Conservation (phyloP, 495 filamentous ascomycete species). For the Xylaria scruposa region DNA sequence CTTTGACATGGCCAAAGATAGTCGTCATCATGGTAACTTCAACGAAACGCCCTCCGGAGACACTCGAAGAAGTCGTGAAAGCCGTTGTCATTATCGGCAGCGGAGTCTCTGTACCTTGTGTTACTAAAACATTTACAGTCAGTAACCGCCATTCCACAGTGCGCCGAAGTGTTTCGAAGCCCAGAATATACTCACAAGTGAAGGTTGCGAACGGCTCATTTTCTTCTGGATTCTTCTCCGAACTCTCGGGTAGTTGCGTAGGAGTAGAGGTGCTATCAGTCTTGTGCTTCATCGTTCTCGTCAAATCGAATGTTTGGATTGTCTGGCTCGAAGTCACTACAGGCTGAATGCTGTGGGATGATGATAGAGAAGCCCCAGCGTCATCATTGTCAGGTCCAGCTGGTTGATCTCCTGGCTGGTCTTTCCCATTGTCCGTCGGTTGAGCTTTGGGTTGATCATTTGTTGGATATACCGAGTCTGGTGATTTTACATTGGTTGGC, state of each 20-base stretch:
- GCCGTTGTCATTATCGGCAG: not conserved
- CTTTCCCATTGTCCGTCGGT: not conserved
- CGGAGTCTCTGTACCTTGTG: not conserved
- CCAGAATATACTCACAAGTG: not conserved
- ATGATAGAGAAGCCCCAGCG: not conserved
- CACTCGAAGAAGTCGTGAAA: conserved; percentile 6
- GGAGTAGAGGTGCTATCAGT: not conserved
- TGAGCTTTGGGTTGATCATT: conserved; percentile 1
- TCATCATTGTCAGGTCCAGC: no score
- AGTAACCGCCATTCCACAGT: not conserved
- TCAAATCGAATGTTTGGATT: not conserved
- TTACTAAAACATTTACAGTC: conserved; percentile 1
- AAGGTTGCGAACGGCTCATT: conserved; percentile 11
- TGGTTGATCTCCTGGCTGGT: not conserved
- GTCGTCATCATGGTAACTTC: conserved; percentile 5
- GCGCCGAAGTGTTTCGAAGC: not conserved
- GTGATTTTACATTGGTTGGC: not conserved
- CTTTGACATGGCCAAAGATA: conserved; percentile 12
- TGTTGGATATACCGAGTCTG: not conserved
- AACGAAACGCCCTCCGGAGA: not conserved
- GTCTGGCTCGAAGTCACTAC: not conserved
- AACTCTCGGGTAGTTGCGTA: not conserved
- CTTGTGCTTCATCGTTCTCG: not conserved
- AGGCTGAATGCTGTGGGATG: not conserved
- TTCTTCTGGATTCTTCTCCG: not conserved